Conservation (phyloP, 1,284 basidiomycete genomes). For the Melanopsichium pennsylvanicum region DNA sequence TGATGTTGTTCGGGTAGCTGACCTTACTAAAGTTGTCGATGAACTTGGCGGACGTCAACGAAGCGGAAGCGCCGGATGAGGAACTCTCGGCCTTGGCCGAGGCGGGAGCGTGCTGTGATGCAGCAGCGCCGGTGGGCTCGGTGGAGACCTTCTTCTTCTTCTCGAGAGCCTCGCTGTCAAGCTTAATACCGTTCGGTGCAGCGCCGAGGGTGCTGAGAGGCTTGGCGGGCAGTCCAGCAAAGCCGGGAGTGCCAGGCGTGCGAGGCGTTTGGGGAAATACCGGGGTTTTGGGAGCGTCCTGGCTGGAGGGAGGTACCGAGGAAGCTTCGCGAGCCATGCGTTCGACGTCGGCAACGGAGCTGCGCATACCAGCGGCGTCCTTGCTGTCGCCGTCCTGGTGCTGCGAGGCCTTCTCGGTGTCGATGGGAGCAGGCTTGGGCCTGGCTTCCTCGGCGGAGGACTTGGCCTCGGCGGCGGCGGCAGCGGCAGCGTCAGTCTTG, state of each 20-base stretch:
- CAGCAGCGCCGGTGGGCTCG: constrained; percentile 23
- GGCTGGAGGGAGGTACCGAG: constrained; percentile 58
- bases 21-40: constrained; percentile 84
- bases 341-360: constrained; percentile 58
- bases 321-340: constrained; percentile 61
- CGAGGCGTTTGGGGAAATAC: constrained; percentile 52
- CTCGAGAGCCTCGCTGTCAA: constrained; percentile 57
- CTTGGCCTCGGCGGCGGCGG: constrained; percentile 33
- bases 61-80: constrained; percentile 44
- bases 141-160: constrained; percentile 49
- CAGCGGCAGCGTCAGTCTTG: constrained; percentile 28
- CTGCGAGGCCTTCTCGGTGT: constrained; percentile 35
- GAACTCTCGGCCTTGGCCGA: constrained; percentile 36
- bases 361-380: constrained; percentile 40
- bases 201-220: constrained; percentile 46
- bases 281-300: constrained; percentile 49
- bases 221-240: constrained; percentile 61
- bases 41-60: constrained; percentile 55
- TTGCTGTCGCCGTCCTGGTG: constrained; percentile 35
- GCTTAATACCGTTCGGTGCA: constrained; percentile 54
- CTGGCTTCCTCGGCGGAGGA: constrained; percentile 33
- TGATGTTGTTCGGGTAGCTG: constrained; percentile 82
- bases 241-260: constrained; percentile 59
- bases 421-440: constrained; percentile 48
- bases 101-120: constrained; percentile 25